Conservation (phyloP, 2,329 filamentous ascomycete species). For the Bipolaris zeicola region DNA sequence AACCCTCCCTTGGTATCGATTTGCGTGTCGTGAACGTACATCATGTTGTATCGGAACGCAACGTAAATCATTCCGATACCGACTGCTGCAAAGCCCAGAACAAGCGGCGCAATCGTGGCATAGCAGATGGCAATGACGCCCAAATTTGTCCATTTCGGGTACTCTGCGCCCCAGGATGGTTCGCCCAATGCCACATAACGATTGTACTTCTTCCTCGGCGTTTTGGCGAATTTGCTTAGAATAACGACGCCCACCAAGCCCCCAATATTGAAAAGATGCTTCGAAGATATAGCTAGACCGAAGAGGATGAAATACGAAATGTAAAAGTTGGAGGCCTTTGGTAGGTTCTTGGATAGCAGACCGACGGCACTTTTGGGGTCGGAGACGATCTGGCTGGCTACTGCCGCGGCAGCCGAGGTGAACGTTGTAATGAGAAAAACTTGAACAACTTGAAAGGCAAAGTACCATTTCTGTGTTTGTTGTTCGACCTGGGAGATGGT, state of each 20-base stretch:
- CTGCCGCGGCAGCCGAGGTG: slow-evolving; percentile 74
- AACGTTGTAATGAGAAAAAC: slow-evolving; percentile 89
- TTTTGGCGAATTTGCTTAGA: slow-evolving; percentile 66
- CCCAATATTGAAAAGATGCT: slow-evolving; percentile 72
- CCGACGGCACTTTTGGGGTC: slow-evolving; percentile 65
- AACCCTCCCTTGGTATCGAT: slow-evolving; percentile 55
- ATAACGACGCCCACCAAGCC: slow-evolving; percentile 83
- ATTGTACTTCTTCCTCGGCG: slow-evolving; percentile 49
- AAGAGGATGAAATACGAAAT: slow-evolving; percentile 94
- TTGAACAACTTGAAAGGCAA: slow-evolving; percentile 87
- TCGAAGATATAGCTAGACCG: slow-evolving; percentile 56
- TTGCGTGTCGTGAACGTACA: slow-evolving; percentile 55
- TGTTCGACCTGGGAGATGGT: slow-evolving; percentile 61
- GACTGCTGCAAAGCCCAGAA: slow-evolving; percentile 53
- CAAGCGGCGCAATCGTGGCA: slow-evolving; percentile 55
- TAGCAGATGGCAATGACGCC: slow-evolving; percentile 54
- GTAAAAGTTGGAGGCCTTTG: slow-evolving; percentile 91
- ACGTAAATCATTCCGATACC: slow-evolving; percentile 55
- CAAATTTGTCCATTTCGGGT: slow-evolving; percentile 55
- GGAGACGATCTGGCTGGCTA: slow-evolving; percentile 59
- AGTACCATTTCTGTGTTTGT: slow-evolving; percentile 90
- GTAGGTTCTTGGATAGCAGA: slow-evolving; percentile 75
- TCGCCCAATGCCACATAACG: slow-evolving; percentile 47
- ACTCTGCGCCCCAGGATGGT: slow-evolving; percentile 54
- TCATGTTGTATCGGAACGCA: slow-evolving; percentile 56